Base-by-base conservation (phyloP, 805 yeast genomes). In the Metschnikowia drakensbergensis region DNA sequence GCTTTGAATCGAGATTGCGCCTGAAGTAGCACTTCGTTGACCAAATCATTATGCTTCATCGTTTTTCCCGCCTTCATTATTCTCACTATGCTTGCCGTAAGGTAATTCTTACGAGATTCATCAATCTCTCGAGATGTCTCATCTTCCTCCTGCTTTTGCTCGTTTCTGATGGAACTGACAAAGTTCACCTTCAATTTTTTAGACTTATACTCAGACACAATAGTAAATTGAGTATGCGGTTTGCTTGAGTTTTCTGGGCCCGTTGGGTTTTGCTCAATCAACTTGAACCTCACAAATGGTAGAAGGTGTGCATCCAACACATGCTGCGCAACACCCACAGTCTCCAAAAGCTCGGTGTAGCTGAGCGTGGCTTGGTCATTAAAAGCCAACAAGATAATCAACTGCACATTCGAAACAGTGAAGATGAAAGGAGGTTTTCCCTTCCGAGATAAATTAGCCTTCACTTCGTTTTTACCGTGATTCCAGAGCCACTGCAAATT, bases 401-500 rank as follows among this genome's bases (percentile, higher is more conserved):
- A 82, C 67, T 94, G 99, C 55, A 83, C 86, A 49, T 88, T 76
- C 5, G 96, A 86, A 37, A 89, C 89, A 3, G 86, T 85, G 61
- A 95, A 85, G 23, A 77, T 72, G 61, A 85, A 88, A 42, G 96
- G 90, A 4, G 91, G 86, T 62, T 83, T 84, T 5, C 91, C 91
- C 33, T 86, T 83, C 57, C 84, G 84, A 5, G 92, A 80, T 53
- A 90, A 77, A 62, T 88, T 86, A 8, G 96, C 96, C 66, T 84
- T 87, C 49, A 94, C 69, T 65, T 94, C 99, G 51, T 95, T 94
- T 65, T 92, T 86, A 41, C 96, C 88, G 63, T 88, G 82, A 59
- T 89, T 86, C 97, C 97, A 94, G 51, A 92, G 78, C 99, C 99
- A 94, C 62, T 88, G 86, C 58, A 94, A 78, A 54, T 88, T 83